These are phyloP conservation scores for Epicoccum sorghinum DNA, from an alignment of 2,329 filamentous ascomycete species.

Conservation along the genomic window DNA sequence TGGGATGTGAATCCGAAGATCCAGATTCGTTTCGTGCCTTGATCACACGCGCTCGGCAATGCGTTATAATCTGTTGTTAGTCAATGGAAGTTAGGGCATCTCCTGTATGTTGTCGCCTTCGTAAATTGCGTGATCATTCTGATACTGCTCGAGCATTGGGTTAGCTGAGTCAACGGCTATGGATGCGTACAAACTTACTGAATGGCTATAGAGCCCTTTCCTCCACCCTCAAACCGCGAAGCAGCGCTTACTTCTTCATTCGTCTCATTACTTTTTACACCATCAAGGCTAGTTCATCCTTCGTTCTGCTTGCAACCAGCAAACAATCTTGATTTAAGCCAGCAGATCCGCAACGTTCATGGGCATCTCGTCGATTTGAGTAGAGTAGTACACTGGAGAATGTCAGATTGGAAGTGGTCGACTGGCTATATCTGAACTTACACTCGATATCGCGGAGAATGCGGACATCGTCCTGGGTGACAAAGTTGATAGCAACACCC, in stretches of 20 bases:
- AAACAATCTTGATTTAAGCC: conserved; percentile 22
- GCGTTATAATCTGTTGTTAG: neutral
- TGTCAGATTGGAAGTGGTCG: conserved; percentile 40
- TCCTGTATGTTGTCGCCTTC: neutral
- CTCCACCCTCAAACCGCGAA: conserved; percentile 40
- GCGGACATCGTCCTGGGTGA: conserved; percentile 96
- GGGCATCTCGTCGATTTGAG: conserved; percentile 97
- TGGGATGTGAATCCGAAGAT: conserved; percentile 3
- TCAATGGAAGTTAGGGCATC: neutral
- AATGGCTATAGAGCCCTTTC: conserved; percentile 43
- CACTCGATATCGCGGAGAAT: conserved; percentile 96
- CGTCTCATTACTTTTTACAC: conserved; percentile 3
- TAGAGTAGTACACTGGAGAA: conserved; percentile 82
- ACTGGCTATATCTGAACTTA: conserved; percentile 52
- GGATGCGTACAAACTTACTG: conserved; percentile 25
- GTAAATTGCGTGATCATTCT: conserved; percentile 17
- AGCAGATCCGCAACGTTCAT: conserved; percentile 72
- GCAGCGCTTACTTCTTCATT: conserved; percentile 19
- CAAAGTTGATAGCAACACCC: conserved; percentile 99
- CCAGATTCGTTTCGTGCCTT: conserved; percentile 4
- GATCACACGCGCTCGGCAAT: neutral
- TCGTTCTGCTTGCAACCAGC: neutral
- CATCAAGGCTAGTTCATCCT: conserved; percentile 5
- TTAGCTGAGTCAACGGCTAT: neutral
- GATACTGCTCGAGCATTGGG: conserved; percentile 10